Conservation (phyloP, 2,329 filamentous ascomycete species). For the Fusarium sterilihyphosum region DNA sequence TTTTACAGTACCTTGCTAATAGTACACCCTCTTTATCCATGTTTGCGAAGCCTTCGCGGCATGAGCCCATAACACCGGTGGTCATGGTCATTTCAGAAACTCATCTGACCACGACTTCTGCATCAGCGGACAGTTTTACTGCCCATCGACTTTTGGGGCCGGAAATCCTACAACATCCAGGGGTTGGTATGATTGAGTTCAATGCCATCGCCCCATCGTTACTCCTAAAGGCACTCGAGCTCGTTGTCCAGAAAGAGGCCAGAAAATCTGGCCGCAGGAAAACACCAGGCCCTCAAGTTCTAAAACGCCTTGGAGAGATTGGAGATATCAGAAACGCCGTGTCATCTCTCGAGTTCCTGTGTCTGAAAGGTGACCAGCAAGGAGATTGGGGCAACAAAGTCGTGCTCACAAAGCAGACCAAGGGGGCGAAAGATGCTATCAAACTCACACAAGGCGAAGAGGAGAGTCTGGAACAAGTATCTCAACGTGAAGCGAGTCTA, state of each 20-base stretch:
- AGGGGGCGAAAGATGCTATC: slow-evolving; percentile 63
- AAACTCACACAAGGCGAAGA: slow-evolving; percentile 79
- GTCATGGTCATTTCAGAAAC: slow-evolving; percentile 94
- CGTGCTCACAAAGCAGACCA: slow-evolving; percentile 75
- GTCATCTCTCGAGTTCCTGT: slow-evolving; percentile 91
- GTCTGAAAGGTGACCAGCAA: slow-evolving; percentile 79
- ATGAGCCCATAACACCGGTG: slow-evolving; percentile 72
- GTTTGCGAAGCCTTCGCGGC: slow-evolving; percentile 54
- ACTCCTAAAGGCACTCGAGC: slow-evolving; percentile 83
- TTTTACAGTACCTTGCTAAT: slow-evolving; percentile 78
- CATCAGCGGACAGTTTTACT: slow-evolving; percentile 90
- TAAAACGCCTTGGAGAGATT: slow-evolving; percentile 83
- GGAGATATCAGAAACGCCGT: slow-evolving; percentile 95
- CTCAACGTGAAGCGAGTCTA: slow-evolving; percentile 86
- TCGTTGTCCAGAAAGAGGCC: slow-evolving; percentile 86
- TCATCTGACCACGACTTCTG: slow-evolving; percentile 83
- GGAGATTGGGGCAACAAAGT: slow-evolving; percentile 81
- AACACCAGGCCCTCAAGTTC: slow-evolving; percentile 80
- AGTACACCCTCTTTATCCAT: slow-evolving; percentile 67
- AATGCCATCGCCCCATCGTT: slow-evolving; percentile 90
- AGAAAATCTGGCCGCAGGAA: slow-evolving; percentile 77
- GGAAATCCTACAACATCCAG: slow-evolving; percentile 83
- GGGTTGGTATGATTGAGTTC: slow-evolving; percentile 85
- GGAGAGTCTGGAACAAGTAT: slow-evolving; percentile 82
- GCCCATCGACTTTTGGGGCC: slow-evolving; percentile 89